These are phyloP conservation scores for Metschnikowia reukaufii DNA, from an alignment of 805 yeast genomes.

Conservation along the genomic window DNA sequence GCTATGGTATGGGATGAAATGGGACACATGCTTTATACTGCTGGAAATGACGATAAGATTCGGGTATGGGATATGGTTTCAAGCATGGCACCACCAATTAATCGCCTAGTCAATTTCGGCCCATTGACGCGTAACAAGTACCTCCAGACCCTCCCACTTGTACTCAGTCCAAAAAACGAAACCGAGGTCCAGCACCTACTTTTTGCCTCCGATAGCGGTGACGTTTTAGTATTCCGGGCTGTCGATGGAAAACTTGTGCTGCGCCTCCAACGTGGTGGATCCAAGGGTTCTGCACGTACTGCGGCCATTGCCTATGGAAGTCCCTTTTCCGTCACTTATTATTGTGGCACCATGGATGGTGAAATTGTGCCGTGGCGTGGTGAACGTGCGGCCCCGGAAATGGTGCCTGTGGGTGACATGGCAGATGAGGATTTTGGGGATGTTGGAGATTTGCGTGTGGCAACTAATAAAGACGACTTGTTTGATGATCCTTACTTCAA, in stretches of 20 bases:
- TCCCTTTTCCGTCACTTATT: constrained; percentile 45
- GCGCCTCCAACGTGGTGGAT: constrained; percentile 49
- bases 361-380: constrained; percentile 56
- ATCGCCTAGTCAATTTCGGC: constrained; percentile 72
- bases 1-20: constrained; percentile 71
- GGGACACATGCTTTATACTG: constrained; percentile 62
- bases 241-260: constrained; percentile 63
- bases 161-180: constrained; percentile 52
- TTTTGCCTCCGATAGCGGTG: constrained; percentile 77
- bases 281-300: constrained; percentile 43
- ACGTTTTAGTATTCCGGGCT: constrained; percentile 56
- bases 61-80: constrained; percentile 70
- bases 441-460: neutral
- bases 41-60: constrained; percentile 80
- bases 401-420: neutral
- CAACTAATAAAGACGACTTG: constrained; percentile 2
- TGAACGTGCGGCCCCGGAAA: constrained; percentile 3
- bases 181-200: constrained; percentile 57
- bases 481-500: constrained; percentile 11
- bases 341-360: constrained; percentile 68
- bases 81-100: constrained; percentile 43
- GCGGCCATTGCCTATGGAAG: constrained; percentile 55
- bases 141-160: constrained; percentile 49
- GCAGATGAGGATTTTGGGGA: neutral
- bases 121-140: constrained; percentile 70